phyloP scores from a whole-genome alignment of 495 filamentous ascomycete genomes.

The Bathelium albidoporum region DNA sequence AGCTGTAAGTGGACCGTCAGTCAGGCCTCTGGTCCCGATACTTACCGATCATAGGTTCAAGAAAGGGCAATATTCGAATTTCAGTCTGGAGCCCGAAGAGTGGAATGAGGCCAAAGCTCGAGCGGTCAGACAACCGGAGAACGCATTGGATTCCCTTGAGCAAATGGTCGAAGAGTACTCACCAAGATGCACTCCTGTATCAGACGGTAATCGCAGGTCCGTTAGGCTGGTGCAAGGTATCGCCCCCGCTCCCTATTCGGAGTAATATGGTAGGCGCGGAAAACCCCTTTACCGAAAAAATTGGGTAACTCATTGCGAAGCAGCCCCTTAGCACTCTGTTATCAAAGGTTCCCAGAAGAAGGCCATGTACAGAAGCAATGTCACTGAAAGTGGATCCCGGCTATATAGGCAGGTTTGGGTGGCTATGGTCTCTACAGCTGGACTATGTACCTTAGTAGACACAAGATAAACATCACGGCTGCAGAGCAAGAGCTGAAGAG shows the following conservation, averaged over 20 bases:
- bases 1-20: constrained; percentile 3
- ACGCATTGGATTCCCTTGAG: neutral
- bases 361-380: no score
- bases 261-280: no score
- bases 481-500: no score
- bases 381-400: no score
- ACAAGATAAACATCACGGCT: no score
- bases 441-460: no score
- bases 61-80: neutral
- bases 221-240: neutral
- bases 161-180: neutral
- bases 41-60: neutral
- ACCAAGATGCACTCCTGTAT: constrained; percentile 2
- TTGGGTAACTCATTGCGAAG: no score
- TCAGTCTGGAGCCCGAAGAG: neutral
- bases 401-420: no score
- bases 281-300: no score
- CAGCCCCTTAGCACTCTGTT: no score
- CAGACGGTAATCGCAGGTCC: constrained; percentile 1
- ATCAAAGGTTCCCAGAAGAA: no score
- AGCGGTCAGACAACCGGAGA: constrained; percentile 1
- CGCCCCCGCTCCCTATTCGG: neutral
- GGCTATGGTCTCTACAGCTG: no score
- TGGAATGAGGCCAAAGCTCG: constrained; percentile 4
- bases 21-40: neutral